Evolutionary conservation across 768 basidiomycete genomes (phyloP).

Genomic region (Mycena chlorophos): DNA sequence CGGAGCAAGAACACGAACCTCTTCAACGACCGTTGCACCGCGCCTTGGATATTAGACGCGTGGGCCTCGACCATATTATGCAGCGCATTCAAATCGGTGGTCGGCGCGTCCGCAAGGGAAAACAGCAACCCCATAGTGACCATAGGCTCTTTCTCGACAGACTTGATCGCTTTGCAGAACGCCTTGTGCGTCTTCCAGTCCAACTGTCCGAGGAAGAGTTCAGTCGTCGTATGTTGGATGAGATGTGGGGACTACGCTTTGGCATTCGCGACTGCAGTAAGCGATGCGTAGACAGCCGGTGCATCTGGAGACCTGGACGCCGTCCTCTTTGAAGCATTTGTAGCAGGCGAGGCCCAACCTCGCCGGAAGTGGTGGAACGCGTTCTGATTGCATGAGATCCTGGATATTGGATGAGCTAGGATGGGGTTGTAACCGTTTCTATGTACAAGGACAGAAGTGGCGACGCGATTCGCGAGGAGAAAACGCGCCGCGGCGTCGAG

Average conservation of each 20-base stretch:
- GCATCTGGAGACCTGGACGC: constrained; percentile 2
- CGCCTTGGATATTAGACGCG: background rate
- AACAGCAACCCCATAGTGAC: background rate
- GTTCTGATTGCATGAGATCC: background rate
- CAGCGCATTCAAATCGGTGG: constrained; percentile 8
- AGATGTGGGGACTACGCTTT: background rate
- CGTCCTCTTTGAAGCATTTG: constrained; percentile 12
- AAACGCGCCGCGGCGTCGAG: no score
- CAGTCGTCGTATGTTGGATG: background rate
- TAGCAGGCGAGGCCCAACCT: constrained; percentile 8
- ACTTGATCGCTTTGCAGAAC: constrained; percentile 9
- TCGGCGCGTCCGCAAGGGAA: background rate
- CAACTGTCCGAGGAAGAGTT: background rate
- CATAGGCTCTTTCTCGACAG: constrained; percentile 1
- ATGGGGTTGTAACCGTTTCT: no score
- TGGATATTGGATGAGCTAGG: no score
- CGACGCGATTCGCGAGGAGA: no score
- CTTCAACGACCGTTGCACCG: background rate
- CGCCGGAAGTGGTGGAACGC: background rate
- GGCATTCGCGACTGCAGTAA: constrained; percentile 5
- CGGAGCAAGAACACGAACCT: background rate
- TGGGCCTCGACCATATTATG: constrained; percentile 1
- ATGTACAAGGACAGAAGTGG: no score
- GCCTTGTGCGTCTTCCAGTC: constrained; percentile 16
- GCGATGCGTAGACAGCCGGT: constrained; percentile 4